Percentiles rank a stretch among this genome's conserved stretches.
Conservation (phyloP, 495 filamentous ascomycete species). For the Neohortaea acidophila region DNA sequence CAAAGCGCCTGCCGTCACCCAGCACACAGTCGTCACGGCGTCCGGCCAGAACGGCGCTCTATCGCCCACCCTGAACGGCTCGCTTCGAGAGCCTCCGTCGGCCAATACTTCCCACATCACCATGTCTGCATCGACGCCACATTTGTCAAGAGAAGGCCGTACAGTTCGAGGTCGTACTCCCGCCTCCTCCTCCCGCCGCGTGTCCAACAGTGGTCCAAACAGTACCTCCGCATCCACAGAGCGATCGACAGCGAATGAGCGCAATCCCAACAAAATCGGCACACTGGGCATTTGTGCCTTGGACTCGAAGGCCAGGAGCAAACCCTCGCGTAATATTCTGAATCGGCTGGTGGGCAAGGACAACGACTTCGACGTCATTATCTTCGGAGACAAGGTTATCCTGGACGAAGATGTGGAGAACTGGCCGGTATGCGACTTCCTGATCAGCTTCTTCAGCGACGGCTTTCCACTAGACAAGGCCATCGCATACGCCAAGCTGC, state of each 20-base stretch:
- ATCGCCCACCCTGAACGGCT: constrained; percentile 21
- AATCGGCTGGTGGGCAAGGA: constrained; percentile 70
- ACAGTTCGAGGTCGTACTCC: constrained; percentile 9
- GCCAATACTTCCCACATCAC: background rate
- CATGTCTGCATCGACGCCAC: background rate
- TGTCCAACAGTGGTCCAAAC: constrained; percentile 22
- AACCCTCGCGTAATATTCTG: constrained; percentile 87
- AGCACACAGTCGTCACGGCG: constrained; percentile 41
- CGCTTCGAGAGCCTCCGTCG: background rate
- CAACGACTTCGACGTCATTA: constrained; percentile 85
- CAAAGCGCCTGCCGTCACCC: constrained; percentile 34
- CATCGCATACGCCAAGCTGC: constrained; percentile 77
- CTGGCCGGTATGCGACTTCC: constrained; percentile 62
- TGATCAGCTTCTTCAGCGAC: constrained; percentile 95
- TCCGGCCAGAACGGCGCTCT: constrained; percentile 25
- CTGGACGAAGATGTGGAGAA: constrained; percentile 69
- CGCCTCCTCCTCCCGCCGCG: constrained; percentile 2
- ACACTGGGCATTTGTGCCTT: constrained; percentile 87
- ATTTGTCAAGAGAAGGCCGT: background rate
- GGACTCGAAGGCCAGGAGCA: constrained; percentile 90
- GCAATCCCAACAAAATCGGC: constrained; percentile 28
- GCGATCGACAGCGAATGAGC: background rate
- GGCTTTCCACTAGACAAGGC: constrained; percentile 96
- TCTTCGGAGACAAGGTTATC: constrained; percentile 98
- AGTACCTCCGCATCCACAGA: constrained; percentile 8